These are phyloP conservation scores for Lenzites betulinus DNA, from an alignment of 768 basidiomycete genomes.

Conservation along the genomic window DNA sequence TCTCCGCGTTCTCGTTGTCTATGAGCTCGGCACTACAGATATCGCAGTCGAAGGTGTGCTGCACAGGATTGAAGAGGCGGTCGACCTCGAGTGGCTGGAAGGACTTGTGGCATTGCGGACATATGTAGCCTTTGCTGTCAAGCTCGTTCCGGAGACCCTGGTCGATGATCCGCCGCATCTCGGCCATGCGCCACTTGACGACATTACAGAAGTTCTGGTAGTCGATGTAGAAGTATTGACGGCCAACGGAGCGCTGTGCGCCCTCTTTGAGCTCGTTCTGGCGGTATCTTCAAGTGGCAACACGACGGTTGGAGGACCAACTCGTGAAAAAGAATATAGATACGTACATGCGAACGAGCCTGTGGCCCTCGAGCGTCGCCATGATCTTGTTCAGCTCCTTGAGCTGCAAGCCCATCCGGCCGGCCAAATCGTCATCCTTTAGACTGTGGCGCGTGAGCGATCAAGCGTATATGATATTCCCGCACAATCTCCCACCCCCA, in stretches of 20 bases:
- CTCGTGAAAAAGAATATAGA: neutral
- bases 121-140: constrained; percentile 97
- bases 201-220: constrained; percentile 96
- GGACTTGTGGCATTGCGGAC: constrained; percentile 81
- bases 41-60: constrained; percentile 78
- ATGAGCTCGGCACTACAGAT: constrained; percentile 84
- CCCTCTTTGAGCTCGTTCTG: constrained; percentile 93
- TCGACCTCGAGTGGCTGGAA: constrained; percentile 88
- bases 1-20: constrained; percentile 91
- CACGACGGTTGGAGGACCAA: neutral
- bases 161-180: constrained; percentile 90
- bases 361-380: constrained; percentile 76
- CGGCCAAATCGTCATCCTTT: constrained; percentile 93
- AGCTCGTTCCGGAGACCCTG: constrained; percentile 89
- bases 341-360: constrained; percentile 75
- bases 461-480: constrained; percentile 27
- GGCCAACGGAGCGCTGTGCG: constrained; percentile 81
- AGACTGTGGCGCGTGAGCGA: constrained; percentile 51
- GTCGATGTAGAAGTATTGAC: constrained; percentile 96
- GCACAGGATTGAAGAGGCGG: constrained; percentile 72
- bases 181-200: constrained; percentile 94
- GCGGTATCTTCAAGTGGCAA: constrained; percentile 58
- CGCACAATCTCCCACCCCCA: constrained; percentile 10
- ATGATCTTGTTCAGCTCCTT: constrained; percentile 91
- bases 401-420: constrained; percentile 83